Base-by-base conservation (phyloP, 2,329 filamentous ascomycete genomes). In the Knufia fluminis region DNA sequence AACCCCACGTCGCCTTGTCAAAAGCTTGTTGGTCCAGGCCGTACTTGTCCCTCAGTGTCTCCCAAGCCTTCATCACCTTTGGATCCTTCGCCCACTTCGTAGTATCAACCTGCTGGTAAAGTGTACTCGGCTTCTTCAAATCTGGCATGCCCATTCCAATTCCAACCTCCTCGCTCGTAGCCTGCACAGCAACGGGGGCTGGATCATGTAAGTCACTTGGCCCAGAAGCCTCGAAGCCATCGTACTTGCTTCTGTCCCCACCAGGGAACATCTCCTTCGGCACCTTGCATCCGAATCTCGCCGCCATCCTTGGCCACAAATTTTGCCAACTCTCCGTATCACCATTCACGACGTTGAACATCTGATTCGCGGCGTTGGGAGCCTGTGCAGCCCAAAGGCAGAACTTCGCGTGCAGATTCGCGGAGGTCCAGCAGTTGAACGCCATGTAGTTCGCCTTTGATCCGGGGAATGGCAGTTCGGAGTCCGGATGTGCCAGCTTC, bases 1-100 rank as follows among this genome's bases (percentile, higher is more conserved):
- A 72, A 1, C 53, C 61, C 69, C 70, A 74, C 0, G 71, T 73
- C 1, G 68, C 71, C 50, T 69, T 67, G 6, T 69, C 66, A 51
- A 69, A 71, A 0, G 61, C 64, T 14, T 62, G 58, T 46, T 68
- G 60, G 3, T 69, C 61, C 16, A 73, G 36, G 0, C 61, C 59
- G 20, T 70, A 60, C 7, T 59, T 57, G 3, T 66, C 58, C 1
- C 60, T 61, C 7, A 73, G 42, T 33, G 48, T 59, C 3, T 53
- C 52, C 70, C 71, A 73, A 10, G 62, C 63, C n/a, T 61, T 46
- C 35, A 64, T 62, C 3, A 71, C 66, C 35, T 71, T 64, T 0
- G 47, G 28, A 16, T 64, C 60, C 46, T 70, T 56, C 7, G 63
- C 62, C 71, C 71, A 73, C 50, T 69, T 68, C 28, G 59, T 48